Evolutionary conservation across 75 land plant species (phyloP).

Genomic region (Cryptomeria japonica): DNA sequence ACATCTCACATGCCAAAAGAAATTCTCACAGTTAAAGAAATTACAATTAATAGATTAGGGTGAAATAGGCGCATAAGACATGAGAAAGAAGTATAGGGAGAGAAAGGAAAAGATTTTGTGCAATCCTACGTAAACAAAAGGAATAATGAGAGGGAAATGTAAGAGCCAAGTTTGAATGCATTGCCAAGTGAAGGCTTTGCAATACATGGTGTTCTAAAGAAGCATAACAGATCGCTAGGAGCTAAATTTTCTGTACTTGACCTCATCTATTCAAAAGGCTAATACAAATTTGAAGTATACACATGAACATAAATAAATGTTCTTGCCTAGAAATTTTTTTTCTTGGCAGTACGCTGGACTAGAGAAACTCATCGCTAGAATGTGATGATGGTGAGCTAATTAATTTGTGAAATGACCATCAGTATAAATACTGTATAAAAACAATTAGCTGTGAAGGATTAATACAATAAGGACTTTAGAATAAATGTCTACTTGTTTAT

Average conservation of each 20-base stretch:
- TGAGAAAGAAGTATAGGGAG: neutral
- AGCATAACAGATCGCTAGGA: neutral
- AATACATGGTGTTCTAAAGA: too few relatives aligned
- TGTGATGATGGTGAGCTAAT: neutral
- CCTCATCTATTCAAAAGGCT: neutral
- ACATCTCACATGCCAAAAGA: neutral
- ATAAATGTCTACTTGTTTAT: neutral
- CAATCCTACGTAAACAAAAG: neutral
- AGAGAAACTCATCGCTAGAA: neutral
- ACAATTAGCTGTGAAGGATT: neutral
- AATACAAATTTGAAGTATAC: neutral
- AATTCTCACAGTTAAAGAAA: neutral
- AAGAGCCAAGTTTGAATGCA: neutral
- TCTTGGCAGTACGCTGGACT: neutral
- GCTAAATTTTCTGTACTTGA: neutral
- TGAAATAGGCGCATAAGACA: neutral
- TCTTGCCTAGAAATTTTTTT: neutral
- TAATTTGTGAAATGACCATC: neutral
- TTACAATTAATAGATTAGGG: neutral
- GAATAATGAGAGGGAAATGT: neutral
- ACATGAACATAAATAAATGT: neutral
- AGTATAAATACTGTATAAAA: neutral
- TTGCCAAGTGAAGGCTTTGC: neutral
- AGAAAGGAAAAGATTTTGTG: neutral
- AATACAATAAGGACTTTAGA: neutral